phyloP scores from a whole-genome alignment of 139 green algal species.

The Choricystis sp. region DNA sequence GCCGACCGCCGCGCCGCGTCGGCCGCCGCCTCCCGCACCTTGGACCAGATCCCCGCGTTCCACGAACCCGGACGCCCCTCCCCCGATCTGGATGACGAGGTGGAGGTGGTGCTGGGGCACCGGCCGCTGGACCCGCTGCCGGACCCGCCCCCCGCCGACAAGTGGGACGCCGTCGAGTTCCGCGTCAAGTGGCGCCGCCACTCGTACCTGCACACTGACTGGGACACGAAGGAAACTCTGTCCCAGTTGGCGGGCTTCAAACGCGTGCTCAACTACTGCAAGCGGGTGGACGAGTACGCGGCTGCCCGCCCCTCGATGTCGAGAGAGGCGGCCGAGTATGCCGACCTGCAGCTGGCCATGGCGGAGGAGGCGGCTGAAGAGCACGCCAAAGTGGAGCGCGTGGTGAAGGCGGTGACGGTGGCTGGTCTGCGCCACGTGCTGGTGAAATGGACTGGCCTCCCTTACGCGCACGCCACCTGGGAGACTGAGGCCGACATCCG shows the following conservation, averaged over 20 bases:
- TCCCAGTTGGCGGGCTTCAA: conserved; percentile 56
- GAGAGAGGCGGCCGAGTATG: conserved; percentile 71
- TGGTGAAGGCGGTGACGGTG: conserved; percentile 18
- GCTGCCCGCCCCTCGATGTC: conserved; percentile 20
- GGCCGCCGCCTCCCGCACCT: no score
- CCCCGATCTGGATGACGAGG: conserved; percentile 37
- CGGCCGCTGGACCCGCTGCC: not conserved
- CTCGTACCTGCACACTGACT: conserved; percentile 74
- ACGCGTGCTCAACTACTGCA: conserved; percentile 85
- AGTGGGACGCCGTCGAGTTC: conserved; percentile 59
- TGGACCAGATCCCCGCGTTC: conserved; percentile 25
- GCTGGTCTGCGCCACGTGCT: conserved; percentile 35
- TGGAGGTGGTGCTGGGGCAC: conserved; percentile 48
- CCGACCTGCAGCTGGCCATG: conserved; percentile 69
- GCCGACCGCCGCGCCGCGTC: no score
- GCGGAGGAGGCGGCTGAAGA: conserved; percentile 67
- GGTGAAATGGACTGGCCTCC: conserved; percentile 82
- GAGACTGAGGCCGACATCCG: conserved; percentile 39
- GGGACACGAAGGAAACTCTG: conserved; percentile 48
- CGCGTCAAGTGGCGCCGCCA: conserved; percentile 78
- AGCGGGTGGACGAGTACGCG: conserved; percentile 40
- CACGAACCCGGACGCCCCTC: conserved; percentile 12
- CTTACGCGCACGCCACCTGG: conserved; percentile 82
- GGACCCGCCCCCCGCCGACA: conserved; percentile 17
- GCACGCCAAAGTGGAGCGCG: conserved; percentile 33